Percentiles rank a stretch among this genome's conserved stretches.
These are phyloP conservation scores for Penicillium taxi DNA, from an alignment of 495 filamentous ascomycete species.

Conservation along the genomic window DNA sequence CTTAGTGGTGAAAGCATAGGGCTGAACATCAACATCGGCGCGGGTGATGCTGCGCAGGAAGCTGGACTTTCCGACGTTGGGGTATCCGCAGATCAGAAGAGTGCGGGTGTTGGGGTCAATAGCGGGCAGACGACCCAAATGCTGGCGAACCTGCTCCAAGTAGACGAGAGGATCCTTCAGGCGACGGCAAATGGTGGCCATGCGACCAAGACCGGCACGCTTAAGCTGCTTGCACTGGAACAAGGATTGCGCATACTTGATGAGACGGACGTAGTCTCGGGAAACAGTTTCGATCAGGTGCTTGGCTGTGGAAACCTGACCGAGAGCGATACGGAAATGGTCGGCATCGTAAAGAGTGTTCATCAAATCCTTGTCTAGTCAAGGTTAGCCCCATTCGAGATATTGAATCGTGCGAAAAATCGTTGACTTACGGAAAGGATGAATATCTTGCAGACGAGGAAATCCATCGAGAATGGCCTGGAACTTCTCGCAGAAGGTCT, in stretches of 20 bases:
- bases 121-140: slow-evolving; percentile 92
- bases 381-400: slow-evolving; percentile 16
- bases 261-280: slow-evolving; percentile 84
- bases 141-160: slow-evolving; percentile 95
- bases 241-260: slow-evolving; percentile 93
- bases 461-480: slow-evolving; percentile 84
- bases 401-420: slow-evolving; percentile 21
- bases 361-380: slow-evolving; percentile 64
- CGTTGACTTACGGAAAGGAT: slow-evolving; percentile 89
- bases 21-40: slow-evolving; percentile 95
- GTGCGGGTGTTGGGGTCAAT: slow-evolving; percentile 97
- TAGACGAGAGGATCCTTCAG: slow-evolving; percentile 91
- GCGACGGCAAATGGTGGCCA: slow-evolving; percentile 92
- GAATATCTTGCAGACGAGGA: slow-evolving; percentile 87
- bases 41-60: slow-evolving; percentile 87
- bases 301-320: slow-evolving; percentile 91
- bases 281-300: slow-evolving; percentile 92
- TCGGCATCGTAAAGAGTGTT: slow-evolving; percentile 92
- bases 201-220: slow-evolving; percentile 79
- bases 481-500: slow-evolving; percentile 93
- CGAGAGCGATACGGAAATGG: slow-evolving; percentile 94
- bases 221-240: slow-evolving; percentile 96
- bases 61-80: slow-evolving; percentile 94
- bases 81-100: slow-evolving; percentile 91
- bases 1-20: slow-evolving; percentile 98